These are phyloP conservation scores for Cynara cardunculus DNA, from an alignment of 129 eudicot species.

Conservation along the genomic window DNA sequence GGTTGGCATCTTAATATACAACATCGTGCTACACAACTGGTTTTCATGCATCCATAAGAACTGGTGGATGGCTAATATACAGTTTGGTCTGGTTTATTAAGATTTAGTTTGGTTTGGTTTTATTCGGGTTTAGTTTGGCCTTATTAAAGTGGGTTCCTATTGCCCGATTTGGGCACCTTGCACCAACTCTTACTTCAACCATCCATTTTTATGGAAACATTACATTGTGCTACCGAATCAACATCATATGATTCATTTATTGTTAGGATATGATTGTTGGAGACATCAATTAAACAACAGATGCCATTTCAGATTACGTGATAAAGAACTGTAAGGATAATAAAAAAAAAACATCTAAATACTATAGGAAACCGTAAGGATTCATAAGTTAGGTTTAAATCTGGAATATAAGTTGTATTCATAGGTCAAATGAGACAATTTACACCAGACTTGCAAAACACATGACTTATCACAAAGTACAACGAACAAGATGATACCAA, in stretches of 20 bases:
- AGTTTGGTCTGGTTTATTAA: conserved; percentile 1
- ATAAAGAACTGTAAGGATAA: background rate
- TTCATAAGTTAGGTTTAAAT: background rate
- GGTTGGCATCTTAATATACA: background rate
- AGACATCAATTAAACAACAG: background rate
- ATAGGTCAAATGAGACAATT: background rate
- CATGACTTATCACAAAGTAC: background rate
- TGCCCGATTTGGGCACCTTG: conserved; percentile 8
- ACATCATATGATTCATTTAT: background rate
- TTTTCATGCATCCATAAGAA: background rate
- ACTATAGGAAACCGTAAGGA: background rate
- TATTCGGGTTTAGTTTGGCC: background rate
- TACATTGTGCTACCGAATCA: conserved; percentile 13
- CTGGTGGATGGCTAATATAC: background rate
- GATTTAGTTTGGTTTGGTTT: conserved; percentile 2
- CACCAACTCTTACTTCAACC: conserved; percentile 23
- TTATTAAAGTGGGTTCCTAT: conserved; percentile 13
- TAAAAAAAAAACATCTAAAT: background rate
- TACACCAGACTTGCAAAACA: background rate
- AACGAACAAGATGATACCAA: background rate
- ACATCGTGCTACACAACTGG: conserved; percentile 3
- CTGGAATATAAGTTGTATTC: no score
- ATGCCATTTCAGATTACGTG: background rate
- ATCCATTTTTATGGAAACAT: conserved; percentile 9
- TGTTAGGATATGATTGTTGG: conserved; percentile 1